Evolutionary conservation across 2,329 filamentous ascomycete species (phyloP).

Genomic region (Fonsecaea pedrosoi): DNA sequence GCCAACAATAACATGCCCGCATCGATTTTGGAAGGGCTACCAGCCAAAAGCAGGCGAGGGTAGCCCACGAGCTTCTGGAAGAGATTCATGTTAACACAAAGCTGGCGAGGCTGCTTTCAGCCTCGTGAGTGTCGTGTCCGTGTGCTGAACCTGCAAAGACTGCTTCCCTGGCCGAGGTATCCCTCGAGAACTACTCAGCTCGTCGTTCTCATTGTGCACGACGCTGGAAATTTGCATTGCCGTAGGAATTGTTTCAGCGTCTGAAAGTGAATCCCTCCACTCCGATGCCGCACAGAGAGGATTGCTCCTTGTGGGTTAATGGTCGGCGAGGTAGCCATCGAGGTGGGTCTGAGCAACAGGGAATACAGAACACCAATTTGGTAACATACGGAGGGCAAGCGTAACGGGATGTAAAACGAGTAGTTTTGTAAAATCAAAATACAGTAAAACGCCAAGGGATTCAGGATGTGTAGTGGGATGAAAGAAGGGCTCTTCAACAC

Average conservation of each 20-base stretch:
- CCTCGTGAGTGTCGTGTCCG: background rate
- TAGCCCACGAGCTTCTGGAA: conserved; percentile 46
- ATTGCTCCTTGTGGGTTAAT: background rate
- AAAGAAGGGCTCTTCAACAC: background rate
- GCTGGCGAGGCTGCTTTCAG: conserved; percentile 2
- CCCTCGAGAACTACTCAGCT: background rate
- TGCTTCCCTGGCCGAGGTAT: background rate
- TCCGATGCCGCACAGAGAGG: conserved; percentile 1
- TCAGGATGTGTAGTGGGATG: conserved; percentile 1
- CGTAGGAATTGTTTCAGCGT: background rate
- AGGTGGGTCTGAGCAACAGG: conserved; percentile 4
- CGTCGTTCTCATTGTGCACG: background rate
- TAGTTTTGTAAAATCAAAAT: conserved; percentile 16
- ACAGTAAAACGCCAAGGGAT: conserved; percentile 4
- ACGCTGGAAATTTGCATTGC: background rate
- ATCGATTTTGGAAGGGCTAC: conserved; percentile 46
- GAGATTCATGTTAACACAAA: conserved; percentile 40
- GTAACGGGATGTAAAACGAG: conserved; percentile 14
- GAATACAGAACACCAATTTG: background rate
- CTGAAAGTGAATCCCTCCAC: background rate
- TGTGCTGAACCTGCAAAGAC: background rate
- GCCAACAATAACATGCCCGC: conserved; percentile 40
- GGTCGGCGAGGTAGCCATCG: background rate
- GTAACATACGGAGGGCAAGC: background rate
- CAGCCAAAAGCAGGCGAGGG: conserved; percentile 48